A percentile compares a stretch with the other conserved stretches of the same genome.
phyloP scores from a whole-genome alignment of 345 rosid species.

The Kernera saxatilis region DNA sequence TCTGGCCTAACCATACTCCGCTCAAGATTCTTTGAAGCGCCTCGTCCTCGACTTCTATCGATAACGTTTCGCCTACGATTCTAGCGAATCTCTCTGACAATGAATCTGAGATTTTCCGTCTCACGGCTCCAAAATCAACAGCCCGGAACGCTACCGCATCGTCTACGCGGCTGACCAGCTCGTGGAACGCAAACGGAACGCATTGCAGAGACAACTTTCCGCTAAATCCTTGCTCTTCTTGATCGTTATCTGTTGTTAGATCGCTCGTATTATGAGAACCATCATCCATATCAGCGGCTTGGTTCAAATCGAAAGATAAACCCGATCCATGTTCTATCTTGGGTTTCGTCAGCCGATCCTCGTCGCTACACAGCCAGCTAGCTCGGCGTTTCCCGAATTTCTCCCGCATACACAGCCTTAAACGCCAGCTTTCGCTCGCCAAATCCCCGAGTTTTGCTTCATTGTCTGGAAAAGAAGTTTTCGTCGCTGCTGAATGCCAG shows the following conservation, averaged over 20 bases:
- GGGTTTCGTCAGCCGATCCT: slow-evolving; percentile 52
- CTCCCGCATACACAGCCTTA: slow-evolving; percentile 54
- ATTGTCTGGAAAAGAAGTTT: slow-evolving; percentile 40
- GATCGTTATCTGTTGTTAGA: slow-evolving; percentile 75
- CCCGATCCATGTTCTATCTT: slow-evolving; percentile 47
- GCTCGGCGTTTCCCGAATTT: slow-evolving; percentile 70
- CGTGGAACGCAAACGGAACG: slow-evolving; percentile 34
- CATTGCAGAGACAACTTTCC: slow-evolving; percentile 26
- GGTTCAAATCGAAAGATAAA: slow-evolving; percentile 73
- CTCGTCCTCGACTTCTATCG: slow-evolving; percentile 55
- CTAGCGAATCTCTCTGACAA: slow-evolving; percentile 45
- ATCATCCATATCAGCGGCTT: slow-evolving; percentile 56
- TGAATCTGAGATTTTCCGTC: slow-evolving; percentile 32
- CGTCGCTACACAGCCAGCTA: slow-evolving; percentile 55
- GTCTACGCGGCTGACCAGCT: slow-evolving; percentile 58
- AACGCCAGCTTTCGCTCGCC: slow-evolving; percentile 67
- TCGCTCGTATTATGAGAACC: slow-evolving; percentile 86
- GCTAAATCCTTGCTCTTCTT: slow-evolving; percentile 26
- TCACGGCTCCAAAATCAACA: slow-evolving; percentile 58
- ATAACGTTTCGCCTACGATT: slow-evolving; percentile 33
- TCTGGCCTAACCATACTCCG: slow-evolving; percentile 61
- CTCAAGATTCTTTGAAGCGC: slow-evolving; percentile 73
- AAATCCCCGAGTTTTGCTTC: slow-evolving; percentile 48
- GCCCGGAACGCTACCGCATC: slow-evolving; percentile 60
- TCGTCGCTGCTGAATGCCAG: slow-evolving; percentile 37